phyloP scores from a whole-genome alignment of 148 eudicot species.

The Nyssa sinensis region DNA sequence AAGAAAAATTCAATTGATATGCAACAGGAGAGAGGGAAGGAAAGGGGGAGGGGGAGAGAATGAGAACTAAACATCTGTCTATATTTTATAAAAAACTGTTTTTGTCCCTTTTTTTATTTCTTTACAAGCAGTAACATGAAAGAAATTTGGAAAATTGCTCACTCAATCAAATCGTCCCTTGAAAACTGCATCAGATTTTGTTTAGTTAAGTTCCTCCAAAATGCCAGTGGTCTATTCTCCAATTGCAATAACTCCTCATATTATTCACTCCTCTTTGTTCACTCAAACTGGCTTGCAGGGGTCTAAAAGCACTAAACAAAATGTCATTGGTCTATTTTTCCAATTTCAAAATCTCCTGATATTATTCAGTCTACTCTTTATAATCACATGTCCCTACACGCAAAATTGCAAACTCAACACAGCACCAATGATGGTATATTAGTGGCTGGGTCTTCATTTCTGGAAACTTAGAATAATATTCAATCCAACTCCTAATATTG shows the following conservation, averaged over 20 bases:
- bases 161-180: background rate
- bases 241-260: background rate
- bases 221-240: background rate
- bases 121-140: background rate
- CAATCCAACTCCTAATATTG: too few species aligned
- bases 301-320: background rate
- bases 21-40: too few species aligned
- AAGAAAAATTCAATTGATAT: too few species aligned
- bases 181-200: background rate
- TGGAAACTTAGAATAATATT: background rate
- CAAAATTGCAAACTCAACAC: constrained; percentile 3
- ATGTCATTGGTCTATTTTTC: background rate
- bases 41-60: too few species aligned
- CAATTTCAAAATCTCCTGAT: background rate
- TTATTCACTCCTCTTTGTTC: background rate
- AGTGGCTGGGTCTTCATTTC: background rate
- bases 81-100: background rate
- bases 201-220: background rate
- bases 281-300: background rate
- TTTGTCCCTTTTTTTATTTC: background rate
- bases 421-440: background rate
- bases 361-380: too few species aligned
- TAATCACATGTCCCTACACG: background rate
- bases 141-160: background rate
- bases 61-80: background rate